Conservation (phyloP, 202 grass and related monocot species). For the Sporobolus alterniflorus region DNA sequence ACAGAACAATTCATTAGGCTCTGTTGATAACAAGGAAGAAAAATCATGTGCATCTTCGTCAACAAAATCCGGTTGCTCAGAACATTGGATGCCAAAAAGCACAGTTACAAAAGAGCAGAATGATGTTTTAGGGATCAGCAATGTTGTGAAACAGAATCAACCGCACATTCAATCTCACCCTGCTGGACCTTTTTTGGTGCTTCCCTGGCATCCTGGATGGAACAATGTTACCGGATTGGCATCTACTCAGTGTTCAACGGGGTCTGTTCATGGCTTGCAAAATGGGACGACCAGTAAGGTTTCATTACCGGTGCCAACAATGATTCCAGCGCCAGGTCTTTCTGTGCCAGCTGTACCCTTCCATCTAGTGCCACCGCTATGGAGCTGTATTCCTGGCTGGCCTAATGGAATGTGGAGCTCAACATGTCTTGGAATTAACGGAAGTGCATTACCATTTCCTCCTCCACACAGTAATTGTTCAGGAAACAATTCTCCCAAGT, state of each 20-base stretch:
- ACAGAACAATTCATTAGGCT: slow-evolving; percentile 39
- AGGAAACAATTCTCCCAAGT: slow-evolving; percentile 43
- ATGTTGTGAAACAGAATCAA: slow-evolving; percentile 41
- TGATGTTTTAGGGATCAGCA: slow-evolving; percentile 37
- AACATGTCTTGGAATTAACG: slow-evolving; percentile 52
- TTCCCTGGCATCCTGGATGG: slow-evolving; percentile 53
- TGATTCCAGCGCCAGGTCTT: slow-evolving; percentile 38
- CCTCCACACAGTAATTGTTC: slow-evolving; percentile 54
- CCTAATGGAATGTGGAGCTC: slow-evolving; percentile 52
- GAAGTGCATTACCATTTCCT: slow-evolving; percentile 18
- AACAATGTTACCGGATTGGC: slow-evolving; percentile 36
- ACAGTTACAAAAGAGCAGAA: slow-evolving; percentile 44
- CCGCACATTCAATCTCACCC: slow-evolving; percentile 43
- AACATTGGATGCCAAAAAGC: slow-evolving; percentile 42
- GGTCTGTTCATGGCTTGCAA: slow-evolving; percentile 10
- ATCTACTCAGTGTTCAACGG: slow-evolving; percentile 13
- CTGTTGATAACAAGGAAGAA: slow-evolving; percentile 55
- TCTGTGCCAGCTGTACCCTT: slow-evolving; percentile 50
- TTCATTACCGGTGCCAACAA: slow-evolving; percentile 6
- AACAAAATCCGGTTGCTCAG: slow-evolving; percentile 24
- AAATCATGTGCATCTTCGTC: slow-evolving; percentile 59
- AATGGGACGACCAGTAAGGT: not conserved
- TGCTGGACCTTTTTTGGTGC: slow-evolving; percentile 52
- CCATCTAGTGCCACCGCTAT: slow-evolving; percentile 58
- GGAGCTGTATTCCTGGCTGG: slow-evolving; percentile 62